Base-by-base conservation (phyloP, 345 rosid genomes). In the Dipteronia sinensis region DNA sequence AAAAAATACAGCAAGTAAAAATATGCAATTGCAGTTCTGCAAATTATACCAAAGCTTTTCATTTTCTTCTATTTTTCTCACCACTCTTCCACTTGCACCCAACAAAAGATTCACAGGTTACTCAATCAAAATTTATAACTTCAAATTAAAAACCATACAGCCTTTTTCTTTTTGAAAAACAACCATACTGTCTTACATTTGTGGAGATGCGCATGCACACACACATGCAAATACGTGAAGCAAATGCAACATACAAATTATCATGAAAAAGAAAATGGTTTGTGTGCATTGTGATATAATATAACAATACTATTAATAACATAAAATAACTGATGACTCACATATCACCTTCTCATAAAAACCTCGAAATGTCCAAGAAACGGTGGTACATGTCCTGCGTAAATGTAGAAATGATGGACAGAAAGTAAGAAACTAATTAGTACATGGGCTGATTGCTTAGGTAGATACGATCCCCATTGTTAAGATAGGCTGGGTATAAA, bases 331-430 rank as follows among this genome's bases (percentile, higher is more conserved):
- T 34, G 3, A 23, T 51, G 49, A 80, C 10, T 46, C 23, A n/a
- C 49, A 78, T 74, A 71, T 82, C 58, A 88, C 95, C 95, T 91
- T 91, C 90, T 91, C 93, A 82, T 91, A 91, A 74, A 91, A 91
- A 69, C 88, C 88, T 31, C 93, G 88, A 78, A 91, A 91, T 66
- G 93, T 91, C 95, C 95, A 91, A 9, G 93, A 89, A 69, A 91
- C 93, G 7, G 93, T 91, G 11, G 93, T 91, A 75, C 95, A 91
- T 62, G 95, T 91, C 83, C 93, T 91, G 88, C 78, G 76, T 51
- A 80, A 53, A 74, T 68, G 73, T 19, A 61, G 38, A 34, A 76
- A 79, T 23, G 17, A 22, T 49, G 76, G 40, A 70, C 0, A 31
- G 38, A 31, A 31, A 31, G 38, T 31, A 72, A 53, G 20, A 55